These are phyloP conservation scores for Ganoderma meredithae DNA, from an alignment of 1,284 basidiomycete species.

Conservation along the genomic window DNA sequence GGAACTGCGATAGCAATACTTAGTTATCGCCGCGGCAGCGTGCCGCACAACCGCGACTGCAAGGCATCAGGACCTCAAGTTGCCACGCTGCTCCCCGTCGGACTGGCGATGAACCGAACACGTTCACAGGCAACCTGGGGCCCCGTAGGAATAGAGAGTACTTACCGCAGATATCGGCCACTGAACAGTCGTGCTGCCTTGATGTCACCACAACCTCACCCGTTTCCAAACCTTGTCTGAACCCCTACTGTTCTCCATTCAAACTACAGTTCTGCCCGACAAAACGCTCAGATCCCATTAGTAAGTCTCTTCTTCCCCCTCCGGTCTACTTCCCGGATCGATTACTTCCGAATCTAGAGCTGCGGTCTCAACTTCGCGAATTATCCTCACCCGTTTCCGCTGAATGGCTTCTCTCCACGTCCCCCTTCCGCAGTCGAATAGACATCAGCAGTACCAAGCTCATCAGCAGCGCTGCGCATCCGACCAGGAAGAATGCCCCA, in stretches of 20 bases:
- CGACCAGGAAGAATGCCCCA: conserved; percentile 60
- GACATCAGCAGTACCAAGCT: conserved; percentile 51
- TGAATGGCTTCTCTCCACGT: not conserved
- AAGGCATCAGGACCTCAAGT: not conserved
- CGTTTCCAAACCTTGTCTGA: too few species aligned
- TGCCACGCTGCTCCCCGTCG: not conserved
- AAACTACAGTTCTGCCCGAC: not conserved
- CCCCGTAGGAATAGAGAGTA: not conserved
- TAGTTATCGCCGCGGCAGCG: not conserved
- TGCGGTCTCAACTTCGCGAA: not conserved
- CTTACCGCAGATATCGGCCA: not conserved
- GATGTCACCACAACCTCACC: too few species aligned
- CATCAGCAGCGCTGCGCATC: conserved; percentile 44
- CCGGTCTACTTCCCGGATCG: not conserved
- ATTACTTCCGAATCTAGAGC: not conserved
- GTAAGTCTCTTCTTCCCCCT: not conserved
- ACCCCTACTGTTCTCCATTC: too few species aligned
- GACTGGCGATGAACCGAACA: not conserved
- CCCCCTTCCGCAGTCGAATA: conserved; percentile 46
- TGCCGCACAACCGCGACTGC: not conserved
- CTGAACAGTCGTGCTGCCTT: not conserved
- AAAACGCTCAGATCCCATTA: not conserved
- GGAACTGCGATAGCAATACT: not conserved
- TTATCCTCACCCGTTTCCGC: not conserved
- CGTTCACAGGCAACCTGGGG: not conserved